Conservation (phyloP, 192 early-diverging fungal genomes). For the Mortierella claussenii region DNA sequence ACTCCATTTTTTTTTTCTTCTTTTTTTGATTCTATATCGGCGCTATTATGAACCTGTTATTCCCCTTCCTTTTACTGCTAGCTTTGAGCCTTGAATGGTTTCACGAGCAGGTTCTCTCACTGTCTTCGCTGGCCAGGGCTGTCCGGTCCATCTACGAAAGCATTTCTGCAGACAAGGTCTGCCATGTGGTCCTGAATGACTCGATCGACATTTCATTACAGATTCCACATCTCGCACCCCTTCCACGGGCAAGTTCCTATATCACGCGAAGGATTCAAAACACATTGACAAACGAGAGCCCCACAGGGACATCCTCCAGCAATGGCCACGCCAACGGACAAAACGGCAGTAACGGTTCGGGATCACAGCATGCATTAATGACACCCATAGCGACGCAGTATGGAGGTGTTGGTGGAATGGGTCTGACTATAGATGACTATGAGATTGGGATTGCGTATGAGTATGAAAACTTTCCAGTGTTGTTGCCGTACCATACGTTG, state of each 20-base stretch:
- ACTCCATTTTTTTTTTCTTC: not conserved
- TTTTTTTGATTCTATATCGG: not conserved
- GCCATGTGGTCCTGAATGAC: constrained; percentile 79
- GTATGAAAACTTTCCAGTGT: constrained; percentile 74
- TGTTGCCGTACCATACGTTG: constrained; percentile 90
- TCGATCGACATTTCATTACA: constrained; percentile 82
- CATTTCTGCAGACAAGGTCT: constrained; percentile 57
- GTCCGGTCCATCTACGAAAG: constrained; percentile 70
- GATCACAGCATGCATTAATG: constrained; percentile 42
- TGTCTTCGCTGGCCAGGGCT: constrained; percentile 70
- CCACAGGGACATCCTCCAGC: constrained; percentile 7
- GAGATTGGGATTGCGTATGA: constrained; percentile 61
- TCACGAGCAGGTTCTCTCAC: constrained; percentile 63
- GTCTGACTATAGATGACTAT: constrained; percentile 47
- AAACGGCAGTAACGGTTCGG: not conserved
- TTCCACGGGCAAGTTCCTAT: constrained; percentile 22
- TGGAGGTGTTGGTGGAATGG: constrained; percentile 31
- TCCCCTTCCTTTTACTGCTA: not conserved
- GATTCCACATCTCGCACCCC: constrained; percentile 59
- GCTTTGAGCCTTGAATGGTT: constrained; percentile 26
- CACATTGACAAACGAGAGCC: constrained; percentile 7
- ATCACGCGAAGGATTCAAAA: constrained; percentile 24
- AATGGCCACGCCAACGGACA: not conserved
- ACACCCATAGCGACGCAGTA: constrained; percentile 32
- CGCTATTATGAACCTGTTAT: not conserved